phyloP scores from a whole-genome alignment of 352 stramenopile species.

The Sclerospora graminicola region DNA sequence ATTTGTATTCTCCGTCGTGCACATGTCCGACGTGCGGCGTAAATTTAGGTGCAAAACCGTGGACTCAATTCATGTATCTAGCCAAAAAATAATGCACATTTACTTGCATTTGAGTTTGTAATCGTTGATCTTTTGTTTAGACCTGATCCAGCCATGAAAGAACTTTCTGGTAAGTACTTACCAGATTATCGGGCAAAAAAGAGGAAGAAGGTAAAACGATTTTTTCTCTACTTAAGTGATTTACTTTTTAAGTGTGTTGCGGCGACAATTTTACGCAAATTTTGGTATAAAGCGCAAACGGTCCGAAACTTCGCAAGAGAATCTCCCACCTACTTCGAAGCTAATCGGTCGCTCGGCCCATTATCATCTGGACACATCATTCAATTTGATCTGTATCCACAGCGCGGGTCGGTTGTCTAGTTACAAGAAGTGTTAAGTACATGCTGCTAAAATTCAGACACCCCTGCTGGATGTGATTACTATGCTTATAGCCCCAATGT shows the following conservation, averaged over 20 bases:
- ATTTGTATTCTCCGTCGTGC: constrained; percentile 19
- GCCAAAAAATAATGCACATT: not conserved
- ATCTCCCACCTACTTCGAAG: constrained; percentile 4
- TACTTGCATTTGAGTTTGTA: too few relatives aligned
- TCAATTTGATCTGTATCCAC: too few relatives aligned
- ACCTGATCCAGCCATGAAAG: constrained; percentile 49
- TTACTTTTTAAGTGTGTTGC: not conserved
- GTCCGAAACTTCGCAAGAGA: constrained; percentile 2
- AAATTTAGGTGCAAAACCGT: constrained; percentile 38
- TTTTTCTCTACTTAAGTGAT: not conserved
- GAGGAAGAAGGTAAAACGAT: constrained; percentile 22
- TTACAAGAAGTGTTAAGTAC: not conserved
- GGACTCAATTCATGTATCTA: constrained; percentile 39
- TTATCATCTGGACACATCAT: constrained; percentile 25
- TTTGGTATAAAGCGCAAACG: constrained; percentile 55
- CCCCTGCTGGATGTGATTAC: not conserved
- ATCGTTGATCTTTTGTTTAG: too few relatives aligned
- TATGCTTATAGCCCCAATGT: constrained; percentile 18
- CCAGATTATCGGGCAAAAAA: constrained; percentile 30
- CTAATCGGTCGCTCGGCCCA: constrained; percentile 12
- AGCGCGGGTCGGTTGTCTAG: constrained; percentile 22
- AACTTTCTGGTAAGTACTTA: constrained; percentile 40
- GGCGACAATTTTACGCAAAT: constrained; percentile 25
- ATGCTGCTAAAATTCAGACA: too few relatives aligned
- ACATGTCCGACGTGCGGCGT: constrained; percentile 41